Conservation (phyloP, 2,329 filamentous ascomycete species). For the Pestalotiopsis sp. region DNA sequence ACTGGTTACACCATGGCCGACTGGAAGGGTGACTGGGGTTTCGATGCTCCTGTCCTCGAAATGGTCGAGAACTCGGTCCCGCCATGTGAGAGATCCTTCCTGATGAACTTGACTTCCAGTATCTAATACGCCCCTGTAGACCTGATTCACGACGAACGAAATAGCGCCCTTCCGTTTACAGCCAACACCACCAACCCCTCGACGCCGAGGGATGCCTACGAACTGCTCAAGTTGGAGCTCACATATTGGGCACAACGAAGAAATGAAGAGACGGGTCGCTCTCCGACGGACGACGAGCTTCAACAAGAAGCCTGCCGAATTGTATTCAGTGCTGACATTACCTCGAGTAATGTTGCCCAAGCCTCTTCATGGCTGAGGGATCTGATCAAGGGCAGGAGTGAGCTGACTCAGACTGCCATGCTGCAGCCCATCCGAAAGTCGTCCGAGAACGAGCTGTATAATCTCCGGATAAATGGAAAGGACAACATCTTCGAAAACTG, state of each 20-base stretch:
- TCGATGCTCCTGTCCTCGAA: constrained; percentile 61
- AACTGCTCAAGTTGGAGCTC: constrained; percentile 62
- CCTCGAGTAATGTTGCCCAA: constrained; percentile 41
- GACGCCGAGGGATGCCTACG: constrained; percentile 60
- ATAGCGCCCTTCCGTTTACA: constrained; percentile 56
- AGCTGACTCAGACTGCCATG: constrained; percentile 45
- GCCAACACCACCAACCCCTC: constrained; percentile 47
- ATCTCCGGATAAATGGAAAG: constrained; percentile 60
- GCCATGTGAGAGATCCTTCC: constrained; percentile 56
- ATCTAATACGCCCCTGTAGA: constrained; percentile 50
- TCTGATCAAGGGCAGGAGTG: constrained; percentile 54
- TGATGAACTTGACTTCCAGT: constrained; percentile 30
- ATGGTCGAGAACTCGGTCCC: constrained; percentile 70
- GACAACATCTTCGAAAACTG: constrained; percentile 59
- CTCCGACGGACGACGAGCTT: constrained; percentile 55
- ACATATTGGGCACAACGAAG: constrained; percentile 53
- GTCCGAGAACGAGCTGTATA: constrained; percentile 49
- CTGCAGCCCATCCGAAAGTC: constrained; percentile 50
- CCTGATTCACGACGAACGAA: constrained; percentile 66
- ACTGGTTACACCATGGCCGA: constrained; percentile 67
- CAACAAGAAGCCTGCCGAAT: constrained; percentile 62
- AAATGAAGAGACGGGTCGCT: constrained; percentile 40
- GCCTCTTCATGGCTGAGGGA: constrained; percentile 60
- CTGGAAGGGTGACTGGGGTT: constrained; percentile 73
- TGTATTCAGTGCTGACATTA: constrained; percentile 56